Percentiles rank a stretch among this genome's conserved stretches.
phyloP scores from a whole-genome alignment of 768 basidiomycete species.

The Rubroboletus pulcherrimus region DNA sequence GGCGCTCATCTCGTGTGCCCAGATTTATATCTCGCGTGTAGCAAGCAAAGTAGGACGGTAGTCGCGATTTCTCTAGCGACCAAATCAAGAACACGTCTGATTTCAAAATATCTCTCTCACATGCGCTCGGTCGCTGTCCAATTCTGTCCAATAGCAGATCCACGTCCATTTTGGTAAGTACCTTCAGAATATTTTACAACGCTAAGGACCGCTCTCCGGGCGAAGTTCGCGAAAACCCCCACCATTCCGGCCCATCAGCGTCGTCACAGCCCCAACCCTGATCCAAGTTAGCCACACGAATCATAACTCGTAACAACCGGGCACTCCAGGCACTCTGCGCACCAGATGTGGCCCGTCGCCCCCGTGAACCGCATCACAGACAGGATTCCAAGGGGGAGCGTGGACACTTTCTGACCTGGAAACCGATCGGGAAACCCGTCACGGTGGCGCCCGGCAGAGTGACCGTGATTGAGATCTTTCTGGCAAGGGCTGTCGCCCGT shows the following conservation, averaged over 20 bases:
- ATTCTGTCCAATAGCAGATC: conserved; percentile 26
- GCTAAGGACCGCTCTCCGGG: conserved; percentile 17
- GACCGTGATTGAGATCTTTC: conserved; percentile 15
- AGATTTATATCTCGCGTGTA: conserved; percentile 33
- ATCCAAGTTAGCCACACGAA: conserved; percentile 9
- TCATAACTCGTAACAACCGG: conserved; percentile 11
- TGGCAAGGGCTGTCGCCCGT: conserved; percentile 11
- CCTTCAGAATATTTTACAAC: conserved; percentile 16
- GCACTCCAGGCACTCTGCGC: conserved; percentile 10
- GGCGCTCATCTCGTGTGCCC: conserved; percentile 17
- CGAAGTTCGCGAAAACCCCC: conserved; percentile 11
- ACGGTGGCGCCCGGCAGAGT: conserved; percentile 26
- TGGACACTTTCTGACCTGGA: conserved; percentile 13
- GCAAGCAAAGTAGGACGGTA: conserved; percentile 26
- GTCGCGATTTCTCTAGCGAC: conserved; percentile 26
- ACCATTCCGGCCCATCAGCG: conserved; percentile 18
- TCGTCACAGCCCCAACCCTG: conserved; percentile 17
- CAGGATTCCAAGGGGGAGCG: conserved; percentile 4
- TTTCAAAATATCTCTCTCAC: conserved; percentile 33
- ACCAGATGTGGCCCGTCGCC: conserved; percentile 11
- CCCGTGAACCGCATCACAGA: conserved; percentile 12
- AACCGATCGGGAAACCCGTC: conserved; percentile 18
- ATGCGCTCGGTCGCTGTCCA: conserved; percentile 29
- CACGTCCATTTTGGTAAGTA: conserved; percentile 24
- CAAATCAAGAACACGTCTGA: conserved; percentile 33